Evolutionary conservation across 2,329 filamentous ascomycete species (phyloP).

Genomic region (Tothia fuscella): DNA sequence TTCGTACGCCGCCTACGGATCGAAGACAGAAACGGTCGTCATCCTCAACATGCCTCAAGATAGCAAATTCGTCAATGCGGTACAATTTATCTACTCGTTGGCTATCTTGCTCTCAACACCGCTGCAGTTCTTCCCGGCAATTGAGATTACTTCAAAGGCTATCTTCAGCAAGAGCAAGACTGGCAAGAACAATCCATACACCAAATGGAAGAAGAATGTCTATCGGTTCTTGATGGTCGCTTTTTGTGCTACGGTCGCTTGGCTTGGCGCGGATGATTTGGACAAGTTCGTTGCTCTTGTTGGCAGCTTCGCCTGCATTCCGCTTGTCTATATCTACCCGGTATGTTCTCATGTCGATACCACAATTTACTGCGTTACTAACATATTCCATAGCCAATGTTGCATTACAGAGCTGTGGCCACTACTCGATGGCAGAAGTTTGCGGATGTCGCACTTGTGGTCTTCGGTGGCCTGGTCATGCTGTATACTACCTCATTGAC

Average conservation of each 20-base stretch:
- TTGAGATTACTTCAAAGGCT: conserved; percentile 90
- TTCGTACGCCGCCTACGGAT: conserved; percentile 92
- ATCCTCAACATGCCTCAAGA: conserved; percentile 94
- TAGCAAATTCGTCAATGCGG: conserved; percentile 84
- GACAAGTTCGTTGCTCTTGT: conserved; percentile 97
- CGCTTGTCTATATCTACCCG: conserved; percentile 93
- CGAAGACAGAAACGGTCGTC: conserved; percentile 89
- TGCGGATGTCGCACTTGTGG: conserved; percentile 62
- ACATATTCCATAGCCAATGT: conserved; percentile 54
- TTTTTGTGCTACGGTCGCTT: conserved; percentile 76
- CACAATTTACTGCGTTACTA: conserved; percentile 20
- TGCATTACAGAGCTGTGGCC: conserved; percentile 76
- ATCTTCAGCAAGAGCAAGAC: conserved; percentile 83
- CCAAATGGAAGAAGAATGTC: conserved; percentile 99
- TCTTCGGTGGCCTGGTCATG: conserved; percentile 81
- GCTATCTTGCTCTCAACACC: conserved; percentile 95
- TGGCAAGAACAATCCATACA: conserved; percentile 94
- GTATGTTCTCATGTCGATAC: conserved; percentile 44
- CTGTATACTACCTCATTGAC: conserved; percentile 83
- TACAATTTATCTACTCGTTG: conserved; percentile 94
- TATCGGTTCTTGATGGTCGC: conserved; percentile 91
- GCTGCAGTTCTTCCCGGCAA: conserved; percentile 93
- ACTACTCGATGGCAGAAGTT: conserved; percentile 53
- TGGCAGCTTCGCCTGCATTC: conserved; percentile 95
- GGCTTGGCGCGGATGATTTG: conserved; percentile 81